Evolutionary conservation across 2,329 filamentous ascomycete species (phyloP), one percentile per base, ranked within the genome.

Genomic region (Cladosporium sp.): DNA sequence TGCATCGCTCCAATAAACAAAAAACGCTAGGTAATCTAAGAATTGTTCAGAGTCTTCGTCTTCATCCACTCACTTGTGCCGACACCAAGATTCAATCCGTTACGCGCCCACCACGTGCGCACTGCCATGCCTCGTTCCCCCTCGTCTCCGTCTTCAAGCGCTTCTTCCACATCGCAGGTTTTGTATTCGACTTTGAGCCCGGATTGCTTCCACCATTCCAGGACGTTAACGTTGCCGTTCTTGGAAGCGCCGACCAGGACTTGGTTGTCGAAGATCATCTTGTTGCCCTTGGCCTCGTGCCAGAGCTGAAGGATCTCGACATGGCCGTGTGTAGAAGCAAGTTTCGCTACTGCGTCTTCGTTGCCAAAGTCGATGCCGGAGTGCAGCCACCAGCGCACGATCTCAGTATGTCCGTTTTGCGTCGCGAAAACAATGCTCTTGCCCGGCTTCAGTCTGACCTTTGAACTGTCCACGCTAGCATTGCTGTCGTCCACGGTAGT

Each of bases 91-190:
- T 95, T 94, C 67, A 96, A 79, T 0, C 92, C 92, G 71, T 95
- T 94, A 69, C 84, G 81, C 26, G 91, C 90, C 94, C 94, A 98
- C 94, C 94, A 98, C 68, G 85, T 83, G 65, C 91, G 83, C 21
- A 96, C 91, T 43, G 85, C 85, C 69, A 88, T 87, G 68, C 92
- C 90, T 63, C 90, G 88, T 5, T 82, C 78, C 1, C 83, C 86
- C 43, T 87, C 86, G 4, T 94, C 86, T 25, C 92, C 91, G 75
- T 97, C 93, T 76, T 97, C 93, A 46, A 97, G 83, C 0, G 93
- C 93, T 79, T 97, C 94, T 76, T 97, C 93, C 67, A 98, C 95
- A 77, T 96, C 93, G 77, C 93, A 97, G 1, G 92, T 96, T 77
- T 94, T 93, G 78, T 97, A 97, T 77, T 96, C 92, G 28, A 97